Conservation (phyloP, 2,329 filamentous ascomycete species). For the Bipolaris oryzae region DNA sequence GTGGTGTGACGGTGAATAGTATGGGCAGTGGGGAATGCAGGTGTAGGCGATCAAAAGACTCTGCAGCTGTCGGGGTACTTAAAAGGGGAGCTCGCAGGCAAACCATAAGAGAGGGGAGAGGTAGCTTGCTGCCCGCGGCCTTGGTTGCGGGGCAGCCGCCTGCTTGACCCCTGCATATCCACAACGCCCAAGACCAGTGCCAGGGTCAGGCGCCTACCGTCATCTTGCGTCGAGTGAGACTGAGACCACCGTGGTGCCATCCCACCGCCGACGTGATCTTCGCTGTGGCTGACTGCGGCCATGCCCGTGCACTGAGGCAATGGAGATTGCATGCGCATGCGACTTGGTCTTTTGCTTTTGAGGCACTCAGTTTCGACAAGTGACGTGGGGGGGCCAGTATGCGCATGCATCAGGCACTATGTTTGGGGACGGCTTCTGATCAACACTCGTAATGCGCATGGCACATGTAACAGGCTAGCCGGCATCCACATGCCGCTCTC, state of each 20-base stretch:
- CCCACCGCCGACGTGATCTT: not conserved
- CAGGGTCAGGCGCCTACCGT: slow-evolving; percentile 21
- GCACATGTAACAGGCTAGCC: slow-evolving; percentile 3
- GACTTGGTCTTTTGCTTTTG: not conserved
- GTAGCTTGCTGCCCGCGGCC: slow-evolving; percentile 19
- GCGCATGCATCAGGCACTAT: not conserved
- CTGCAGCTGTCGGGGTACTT: slow-evolving; percentile 15
- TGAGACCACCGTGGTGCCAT: slow-evolving; percentile 19
- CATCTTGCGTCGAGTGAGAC: slow-evolving; percentile 27
- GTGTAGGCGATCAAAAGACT: slow-evolving; percentile 1
- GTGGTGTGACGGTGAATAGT: slow-evolving; percentile 2
- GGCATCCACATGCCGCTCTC: not conserved
- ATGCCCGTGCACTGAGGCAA: not conserved
- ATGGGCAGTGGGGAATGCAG: slow-evolving; percentile 2
- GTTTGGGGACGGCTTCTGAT: not conserved
- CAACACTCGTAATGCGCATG: not conserved
- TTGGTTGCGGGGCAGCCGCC: slow-evolving; percentile 31
- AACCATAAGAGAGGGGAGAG: slow-evolving; percentile 10
- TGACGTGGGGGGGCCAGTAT: not conserved
- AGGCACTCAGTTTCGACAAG: not conserved
- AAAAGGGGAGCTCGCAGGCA: slow-evolving; percentile 15
- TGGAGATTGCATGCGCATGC: not conserved
- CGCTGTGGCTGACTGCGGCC: not conserved
- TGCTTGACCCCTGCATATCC: slow-evolving; percentile 28
- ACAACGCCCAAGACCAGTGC: slow-evolving; percentile 15